Evolutionary conservation across 768 basidiomycete species (phyloP).

Genomic region (Lactarius quietus): DNA sequence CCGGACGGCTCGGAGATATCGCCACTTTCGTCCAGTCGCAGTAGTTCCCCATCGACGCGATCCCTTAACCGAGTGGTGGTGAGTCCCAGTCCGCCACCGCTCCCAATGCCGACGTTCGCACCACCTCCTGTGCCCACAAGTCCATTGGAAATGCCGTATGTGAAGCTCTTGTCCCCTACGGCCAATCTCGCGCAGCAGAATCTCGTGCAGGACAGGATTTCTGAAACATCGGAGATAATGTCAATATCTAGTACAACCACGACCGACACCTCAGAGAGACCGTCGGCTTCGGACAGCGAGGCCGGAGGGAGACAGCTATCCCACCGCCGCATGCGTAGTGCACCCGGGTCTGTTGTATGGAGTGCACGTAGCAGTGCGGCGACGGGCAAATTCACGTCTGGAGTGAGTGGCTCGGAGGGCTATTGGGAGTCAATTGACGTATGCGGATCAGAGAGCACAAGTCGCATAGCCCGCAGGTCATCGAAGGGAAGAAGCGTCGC

Average conservation of each 20-base stretch:
- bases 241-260: constrained; percentile 18
- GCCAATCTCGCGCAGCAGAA: constrained; percentile 25
- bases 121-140: constrained; percentile 16
- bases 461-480: constrained; percentile 5
- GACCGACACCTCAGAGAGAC: constrained; percentile 15
- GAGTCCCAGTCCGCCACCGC: not conserved
- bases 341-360: constrained; percentile 24
- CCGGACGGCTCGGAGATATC: constrained; percentile 25
- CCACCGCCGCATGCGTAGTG: constrained; percentile 25
- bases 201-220: constrained; percentile 17
- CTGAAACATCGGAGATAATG: constrained; percentile 21
- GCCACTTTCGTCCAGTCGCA: constrained; percentile 6
- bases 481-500: constrained; percentile 23
- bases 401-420: constrained; percentile 19
- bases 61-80: not conserved
- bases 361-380: constrained; percentile 20
- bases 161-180: constrained; percentile 24
- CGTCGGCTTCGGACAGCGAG: constrained; percentile 12
- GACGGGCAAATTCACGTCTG: constrained; percentile 16
- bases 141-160: constrained; percentile 16
- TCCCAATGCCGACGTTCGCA: constrained; percentile 25
- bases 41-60: constrained; percentile 12
- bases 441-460: constrained; percentile 17
- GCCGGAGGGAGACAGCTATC: constrained; percentile 11
- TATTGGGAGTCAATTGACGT: constrained; percentile 26